Percentiles rank a stretch among this genome's conserved stretches.
These are phyloP conservation scores for Bjerkandera adusta DNA, from an alignment of 1,284 basidiomycete genomes.

Conservation along the genomic window DNA sequence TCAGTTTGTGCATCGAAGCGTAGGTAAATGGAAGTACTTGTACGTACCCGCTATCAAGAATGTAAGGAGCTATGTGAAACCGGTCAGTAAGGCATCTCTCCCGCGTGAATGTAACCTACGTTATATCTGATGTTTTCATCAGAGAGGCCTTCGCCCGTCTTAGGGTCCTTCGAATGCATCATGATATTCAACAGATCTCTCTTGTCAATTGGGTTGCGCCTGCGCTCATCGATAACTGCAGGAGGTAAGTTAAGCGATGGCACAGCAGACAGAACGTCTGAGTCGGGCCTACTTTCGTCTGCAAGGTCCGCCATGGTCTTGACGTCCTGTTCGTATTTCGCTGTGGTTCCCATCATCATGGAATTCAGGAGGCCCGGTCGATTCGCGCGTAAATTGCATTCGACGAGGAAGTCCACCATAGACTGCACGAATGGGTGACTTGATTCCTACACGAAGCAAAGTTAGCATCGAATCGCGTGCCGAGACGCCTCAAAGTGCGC, in stretches of 20 bases:
- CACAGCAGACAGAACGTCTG: background rate
- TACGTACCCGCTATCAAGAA: constrained; percentile 48
- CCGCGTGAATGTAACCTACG: constrained; percentile 21
- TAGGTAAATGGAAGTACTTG: background rate
- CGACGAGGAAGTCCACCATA: constrained; percentile 42
- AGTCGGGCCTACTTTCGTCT: constrained; percentile 32
- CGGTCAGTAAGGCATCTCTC: background rate
- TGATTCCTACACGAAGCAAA: constrained; percentile 25
- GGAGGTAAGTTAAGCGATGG: constrained; percentile 8
- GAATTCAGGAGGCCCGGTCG: constrained; percentile 36
- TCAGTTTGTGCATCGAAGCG: background rate
- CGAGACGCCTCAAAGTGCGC: background rate
- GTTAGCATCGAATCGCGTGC: background rate
- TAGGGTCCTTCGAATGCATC: constrained; percentile 44
- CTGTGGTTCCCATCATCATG: constrained; percentile 34
- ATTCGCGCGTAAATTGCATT: constrained; percentile 35
- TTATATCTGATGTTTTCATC: constrained; percentile 47
- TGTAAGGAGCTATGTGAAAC: constrained; percentile 38
- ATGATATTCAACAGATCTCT: constrained; percentile 47
- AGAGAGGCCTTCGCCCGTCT: constrained; percentile 43
- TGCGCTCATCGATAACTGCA: constrained; percentile 38
- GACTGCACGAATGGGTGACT: constrained; percentile 42
- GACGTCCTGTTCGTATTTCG: constrained; percentile 40
- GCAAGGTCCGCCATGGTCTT: constrained; percentile 40
- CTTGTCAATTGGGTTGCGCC: constrained; percentile 36